These are phyloP conservation scores for Paradendryphiella salina DNA, from an alignment of 2,329 filamentous ascomycete species.

Conservation along the genomic window DNA sequence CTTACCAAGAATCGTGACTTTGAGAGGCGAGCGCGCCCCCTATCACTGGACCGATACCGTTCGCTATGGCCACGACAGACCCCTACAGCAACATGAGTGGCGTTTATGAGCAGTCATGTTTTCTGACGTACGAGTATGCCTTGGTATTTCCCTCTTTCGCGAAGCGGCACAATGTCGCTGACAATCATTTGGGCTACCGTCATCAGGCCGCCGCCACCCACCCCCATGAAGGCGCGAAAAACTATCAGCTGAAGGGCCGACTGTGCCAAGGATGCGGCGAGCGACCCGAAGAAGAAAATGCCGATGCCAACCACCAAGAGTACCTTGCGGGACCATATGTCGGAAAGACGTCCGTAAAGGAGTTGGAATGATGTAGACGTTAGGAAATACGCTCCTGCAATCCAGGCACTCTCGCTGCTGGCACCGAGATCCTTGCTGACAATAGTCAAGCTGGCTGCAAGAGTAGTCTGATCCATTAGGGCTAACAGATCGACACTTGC, in stretches of 20 bases:
- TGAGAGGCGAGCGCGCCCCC: constrained; percentile 33
- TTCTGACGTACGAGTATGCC: constrained; percentile 31
- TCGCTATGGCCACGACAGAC: constrained; percentile 31
- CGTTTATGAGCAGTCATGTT: not conserved
- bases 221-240: constrained; percentile 62
- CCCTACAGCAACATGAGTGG: constrained; percentile 35
- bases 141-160: constrained; percentile 47
- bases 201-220: constrained; percentile 65
- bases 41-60: constrained; percentile 34
- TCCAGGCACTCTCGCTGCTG: constrained; percentile 58
- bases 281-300: constrained; percentile 56
- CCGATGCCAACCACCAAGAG: constrained; percentile 57
- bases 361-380: constrained; percentile 67
- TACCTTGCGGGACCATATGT: constrained; percentile 58
- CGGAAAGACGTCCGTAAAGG: constrained; percentile 65
- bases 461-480: constrained; percentile 29
- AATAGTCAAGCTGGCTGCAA: constrained; percentile 27
- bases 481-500: constrained; percentile 28
- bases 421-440: constrained; percentile 42
- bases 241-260: constrained; percentile 59
- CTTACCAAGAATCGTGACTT: constrained; percentile 22
- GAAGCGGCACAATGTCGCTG: constrained; percentile 44
- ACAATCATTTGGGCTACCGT: constrained; percentile 46
- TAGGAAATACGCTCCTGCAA: constrained; percentile 58
- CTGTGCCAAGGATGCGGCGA: constrained; percentile 58